Conservation (phyloP, 805 yeast genomes). For the Yamadazyma insecticola region DNA sequence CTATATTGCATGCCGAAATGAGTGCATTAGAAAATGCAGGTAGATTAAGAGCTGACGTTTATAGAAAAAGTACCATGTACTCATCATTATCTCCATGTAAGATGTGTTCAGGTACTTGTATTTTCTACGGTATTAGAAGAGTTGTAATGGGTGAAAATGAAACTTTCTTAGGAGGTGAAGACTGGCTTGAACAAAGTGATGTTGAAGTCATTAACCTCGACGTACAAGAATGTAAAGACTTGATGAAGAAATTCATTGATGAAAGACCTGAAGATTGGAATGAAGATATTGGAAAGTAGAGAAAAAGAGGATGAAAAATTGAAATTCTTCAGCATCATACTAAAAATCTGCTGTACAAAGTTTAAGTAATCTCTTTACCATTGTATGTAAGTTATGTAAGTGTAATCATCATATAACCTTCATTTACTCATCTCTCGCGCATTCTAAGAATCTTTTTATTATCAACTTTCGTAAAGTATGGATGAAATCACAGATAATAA, state of each 20-base stretch:
- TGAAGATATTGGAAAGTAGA: conserved; percentile 66
- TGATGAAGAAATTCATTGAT: conserved; percentile 75
- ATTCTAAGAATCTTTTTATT: too few species aligned
- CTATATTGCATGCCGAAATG: conserved; percentile 91
- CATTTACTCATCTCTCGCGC: too few species aligned
- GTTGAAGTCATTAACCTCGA: conserved; percentile 65
- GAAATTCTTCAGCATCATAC: too few species aligned
- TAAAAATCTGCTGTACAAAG: too few species aligned
- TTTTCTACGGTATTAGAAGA: conserved; percentile 82
- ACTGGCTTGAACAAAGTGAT: conserved; percentile 60
- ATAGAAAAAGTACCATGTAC: conserved; percentile 84
- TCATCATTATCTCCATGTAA: conserved; percentile 91
- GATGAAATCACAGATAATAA: conserved; percentile 65
- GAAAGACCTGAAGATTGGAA: conserved; percentile 77
- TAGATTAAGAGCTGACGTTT: conserved; percentile 71
- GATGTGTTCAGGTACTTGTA: conserved; percentile 93
- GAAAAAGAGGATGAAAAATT: too few species aligned
- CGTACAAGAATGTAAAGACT: conserved; percentile 55
- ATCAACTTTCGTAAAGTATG: conserved; percentile 42
- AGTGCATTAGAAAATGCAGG: conserved; percentile 89
- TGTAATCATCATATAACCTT: too few species aligned
- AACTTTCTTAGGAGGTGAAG: conserved; percentile 82
- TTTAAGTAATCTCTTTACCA: too few species aligned
- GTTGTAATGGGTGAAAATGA: conserved; percentile 87
- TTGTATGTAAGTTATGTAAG: too few species aligned